These are phyloP conservation scores for Cyclocybe aegerita DNA, from an alignment of 768 basidiomycete species.

Conservation along the genomic window DNA sequence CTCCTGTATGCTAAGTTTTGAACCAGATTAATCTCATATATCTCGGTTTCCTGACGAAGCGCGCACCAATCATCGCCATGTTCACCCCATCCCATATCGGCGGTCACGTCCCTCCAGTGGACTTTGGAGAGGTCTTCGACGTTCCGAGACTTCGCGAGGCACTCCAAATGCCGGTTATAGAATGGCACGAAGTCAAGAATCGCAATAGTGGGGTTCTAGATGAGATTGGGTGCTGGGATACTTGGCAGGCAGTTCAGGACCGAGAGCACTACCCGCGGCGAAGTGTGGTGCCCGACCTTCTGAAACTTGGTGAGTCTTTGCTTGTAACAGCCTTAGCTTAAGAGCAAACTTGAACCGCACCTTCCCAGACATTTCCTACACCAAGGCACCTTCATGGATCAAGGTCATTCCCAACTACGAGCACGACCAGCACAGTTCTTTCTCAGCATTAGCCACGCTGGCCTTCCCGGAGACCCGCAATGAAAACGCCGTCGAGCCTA, in stretches of 20 bases:
- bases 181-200: slow-evolving; percentile 66
- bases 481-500: slow-evolving; percentile 37
- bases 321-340: background rate
- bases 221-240: slow-evolving; percentile 58
- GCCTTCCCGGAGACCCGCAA: slow-evolving; percentile 44
- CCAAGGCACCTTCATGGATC: slow-evolving; percentile 46
- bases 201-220: slow-evolving; percentile 36
- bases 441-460: slow-evolving; percentile 46
- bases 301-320: slow-evolving; percentile 40
- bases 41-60: slow-evolving; percentile 54
- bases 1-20: background rate
- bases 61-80: slow-evolving; percentile 57
- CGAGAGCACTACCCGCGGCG: slow-evolving; percentile 36
- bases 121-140: slow-evolving; percentile 64
- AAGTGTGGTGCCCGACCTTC: slow-evolving; percentile 32
- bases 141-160: slow-evolving; percentile 45
- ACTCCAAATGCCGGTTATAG: slow-evolving; percentile 48
- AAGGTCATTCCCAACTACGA: slow-evolving; percentile 45
- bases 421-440: slow-evolving; percentile 43
- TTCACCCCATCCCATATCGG: slow-evolving; percentile 62
- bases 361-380: slow-evolving; percentile 51
- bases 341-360: background rate
- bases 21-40: slow-evolving; percentile 56
- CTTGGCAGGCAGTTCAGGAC: slow-evolving; percentile 47
- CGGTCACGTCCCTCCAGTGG: slow-evolving; percentile 43